Evolutionary conservation across 495 filamentous ascomycete genomes (phyloP).

Genomic region (Xylaria nigripes): DNA sequence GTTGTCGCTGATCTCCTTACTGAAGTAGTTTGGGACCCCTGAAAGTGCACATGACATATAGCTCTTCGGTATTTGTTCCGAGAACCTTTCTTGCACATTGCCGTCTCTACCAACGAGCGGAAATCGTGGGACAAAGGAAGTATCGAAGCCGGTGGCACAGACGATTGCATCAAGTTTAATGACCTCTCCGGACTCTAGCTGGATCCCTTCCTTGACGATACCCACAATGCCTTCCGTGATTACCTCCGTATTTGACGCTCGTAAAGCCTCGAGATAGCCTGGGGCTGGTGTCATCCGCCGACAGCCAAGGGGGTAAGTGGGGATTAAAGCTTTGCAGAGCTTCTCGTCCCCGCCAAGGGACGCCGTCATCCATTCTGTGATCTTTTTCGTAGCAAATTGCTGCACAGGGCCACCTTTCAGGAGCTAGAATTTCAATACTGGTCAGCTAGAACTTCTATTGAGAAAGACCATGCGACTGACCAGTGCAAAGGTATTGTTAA

Average conservation of each 20-base stretch:
- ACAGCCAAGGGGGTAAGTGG: constrained; percentile 57
- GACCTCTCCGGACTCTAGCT: constrained; percentile 47
- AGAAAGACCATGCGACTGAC: constrained; percentile 10
- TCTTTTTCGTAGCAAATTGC: constrained; percentile 17
- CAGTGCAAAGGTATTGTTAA: constrained; percentile 20
- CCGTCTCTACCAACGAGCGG: constrained; percentile 48
- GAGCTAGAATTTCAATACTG: constrained; percentile 21
- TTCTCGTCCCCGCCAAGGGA: constrained; percentile 21
- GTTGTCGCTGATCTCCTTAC: constrained; percentile 19
- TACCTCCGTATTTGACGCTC: constrained; percentile 51
- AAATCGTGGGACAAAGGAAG: constrained; percentile 53
- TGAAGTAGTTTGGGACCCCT: constrained; percentile 42
- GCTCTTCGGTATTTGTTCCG: constrained; percentile 28
- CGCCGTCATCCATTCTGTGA: constrained; percentile 24
- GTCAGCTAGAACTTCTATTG: constrained; percentile 8
- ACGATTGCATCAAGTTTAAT: constrained; percentile 55
- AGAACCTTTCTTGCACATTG: constrained; percentile 38
- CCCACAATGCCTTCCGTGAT: constrained; percentile 48
- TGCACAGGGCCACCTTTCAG: constrained; percentile 29
- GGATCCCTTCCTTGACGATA: constrained; percentile 52
- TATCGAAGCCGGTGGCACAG: constrained; percentile 64
- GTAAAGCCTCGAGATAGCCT: constrained; percentile 58
- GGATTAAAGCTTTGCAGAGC: constrained; percentile 48
- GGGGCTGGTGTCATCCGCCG: constrained; percentile 61
- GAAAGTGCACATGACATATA: constrained; percentile 41